Evolutionary conservation across 768 basidiomycete genomes (phyloP).

Genomic region (Mycena rebaudengoi): DNA sequence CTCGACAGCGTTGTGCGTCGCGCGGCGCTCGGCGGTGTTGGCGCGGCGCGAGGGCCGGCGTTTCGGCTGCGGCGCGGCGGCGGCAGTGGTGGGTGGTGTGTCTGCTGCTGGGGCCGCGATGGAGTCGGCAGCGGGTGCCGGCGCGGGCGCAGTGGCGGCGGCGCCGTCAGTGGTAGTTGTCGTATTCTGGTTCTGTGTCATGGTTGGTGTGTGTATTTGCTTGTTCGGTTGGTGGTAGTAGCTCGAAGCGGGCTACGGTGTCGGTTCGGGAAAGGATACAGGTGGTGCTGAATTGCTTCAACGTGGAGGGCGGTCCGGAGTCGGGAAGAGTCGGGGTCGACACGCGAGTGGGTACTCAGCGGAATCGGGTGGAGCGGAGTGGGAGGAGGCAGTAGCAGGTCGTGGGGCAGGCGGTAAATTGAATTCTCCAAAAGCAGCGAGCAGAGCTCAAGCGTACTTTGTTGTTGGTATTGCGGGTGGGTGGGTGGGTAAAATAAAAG

Average conservation of each 20-base stretch:
- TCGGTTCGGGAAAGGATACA: no score
- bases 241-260: no score
- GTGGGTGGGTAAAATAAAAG: constrained; percentile 68
- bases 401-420: constrained; percentile 31
- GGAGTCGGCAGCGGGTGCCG: not conserved
- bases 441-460: constrained; percentile 76
- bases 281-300: no score
- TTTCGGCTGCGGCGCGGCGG: constrained; percentile 51
- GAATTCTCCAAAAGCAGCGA: constrained; percentile 47
- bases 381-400: constrained; percentile 36
- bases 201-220: no score
- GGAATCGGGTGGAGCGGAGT: constrained; percentile 13
- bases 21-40: constrained; percentile 95
- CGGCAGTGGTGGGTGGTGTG: not conserved
- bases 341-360: no score
- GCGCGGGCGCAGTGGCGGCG: no score
- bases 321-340: no score
- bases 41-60: constrained; percentile 89
- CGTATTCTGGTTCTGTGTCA: no score
- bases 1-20: constrained; percentile 98
- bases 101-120: not conserved
- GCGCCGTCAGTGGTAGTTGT: no score
- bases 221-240: no score
- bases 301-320: no score
- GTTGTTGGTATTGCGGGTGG: constrained; percentile 35